phyloP scores from a whole-genome alignment of 2,329 filamentous ascomycete genomes.

The Aphanocladium album region DNA sequence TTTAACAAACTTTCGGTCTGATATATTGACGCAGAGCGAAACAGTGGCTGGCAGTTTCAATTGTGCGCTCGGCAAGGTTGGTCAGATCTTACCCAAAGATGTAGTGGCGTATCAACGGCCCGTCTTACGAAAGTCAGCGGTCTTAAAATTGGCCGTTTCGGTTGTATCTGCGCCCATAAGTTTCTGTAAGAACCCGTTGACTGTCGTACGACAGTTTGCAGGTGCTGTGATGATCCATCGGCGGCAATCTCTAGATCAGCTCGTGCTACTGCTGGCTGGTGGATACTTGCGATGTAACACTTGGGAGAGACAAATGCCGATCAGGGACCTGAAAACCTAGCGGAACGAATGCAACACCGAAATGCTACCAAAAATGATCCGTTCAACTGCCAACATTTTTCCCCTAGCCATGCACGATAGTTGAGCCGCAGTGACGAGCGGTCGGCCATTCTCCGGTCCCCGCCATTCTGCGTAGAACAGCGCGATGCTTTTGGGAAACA shows the following conservation, averaged over 20 bases:
- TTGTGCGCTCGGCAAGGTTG: too few relatives aligned
- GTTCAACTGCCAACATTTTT: background rate
- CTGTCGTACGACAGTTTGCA: too few relatives aligned
- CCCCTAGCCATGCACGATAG: background rate
- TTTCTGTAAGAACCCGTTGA: background rate
- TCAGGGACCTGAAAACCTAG: background rate
- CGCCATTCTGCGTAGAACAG: too few relatives aligned
- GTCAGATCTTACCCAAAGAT: too few relatives aligned
- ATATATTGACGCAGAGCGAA: too few relatives aligned
- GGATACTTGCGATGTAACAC: background rate
- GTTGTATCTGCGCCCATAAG: background rate
- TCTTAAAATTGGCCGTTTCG: too few relatives aligned
- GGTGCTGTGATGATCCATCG: background rate
- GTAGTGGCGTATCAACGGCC: background rate
- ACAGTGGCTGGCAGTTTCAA: too few relatives aligned
- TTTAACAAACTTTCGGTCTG: too few relatives aligned
- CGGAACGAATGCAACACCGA: background rate
- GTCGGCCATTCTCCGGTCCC: too few relatives aligned
- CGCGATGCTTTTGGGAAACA: too few relatives aligned
- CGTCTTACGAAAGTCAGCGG: too few relatives aligned
- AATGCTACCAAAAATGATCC: background rate
- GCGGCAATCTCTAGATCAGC: constrained; percentile 1
- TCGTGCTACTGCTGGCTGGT: background rate
- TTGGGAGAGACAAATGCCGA: background rate
- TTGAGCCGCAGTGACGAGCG: too few relatives aligned